phyloP scores from a whole-genome alignment of 73 alveolate species.

The Paramecium biaurelia region DNA sequence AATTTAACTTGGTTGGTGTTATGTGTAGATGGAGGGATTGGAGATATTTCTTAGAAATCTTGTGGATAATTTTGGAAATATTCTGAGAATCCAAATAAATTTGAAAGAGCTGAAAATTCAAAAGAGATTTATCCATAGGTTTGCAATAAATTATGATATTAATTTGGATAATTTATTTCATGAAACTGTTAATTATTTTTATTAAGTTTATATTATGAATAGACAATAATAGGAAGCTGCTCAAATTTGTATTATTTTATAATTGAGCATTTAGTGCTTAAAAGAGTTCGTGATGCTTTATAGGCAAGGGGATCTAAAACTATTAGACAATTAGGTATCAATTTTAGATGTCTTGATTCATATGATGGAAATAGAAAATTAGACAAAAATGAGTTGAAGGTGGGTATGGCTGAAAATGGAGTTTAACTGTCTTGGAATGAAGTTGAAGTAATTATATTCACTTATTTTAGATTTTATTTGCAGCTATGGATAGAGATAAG shows the following conservation, averaged over 20 bases:
- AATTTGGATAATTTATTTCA: background rate
- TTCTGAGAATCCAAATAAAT: background rate
- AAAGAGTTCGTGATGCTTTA: conserved; percentile 60
- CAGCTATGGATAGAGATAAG: conserved; percentile 80
- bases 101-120: background rate
- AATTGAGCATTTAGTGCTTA: conserved; percentile 26
- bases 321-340: conserved; percentile 84
- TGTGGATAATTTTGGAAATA: background rate
- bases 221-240: conserved; percentile 56
- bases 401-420: conserved; percentile 89
- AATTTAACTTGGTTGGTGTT: conserved; percentile 33
- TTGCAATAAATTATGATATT: background rate
- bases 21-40: conserved; percentile 17
- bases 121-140: conserved; percentile 7
- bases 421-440: conserved; percentile 87
- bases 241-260: background rate
- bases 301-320: conserved; percentile 82
- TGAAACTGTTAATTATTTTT: background rate
- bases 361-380: conserved; percentile 91
- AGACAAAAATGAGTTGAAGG: conserved; percentile 88
- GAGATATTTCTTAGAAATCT: background rate
- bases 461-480: conserved; percentile 48
- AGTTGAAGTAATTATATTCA: conserved; percentile 67
- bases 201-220: background rate
- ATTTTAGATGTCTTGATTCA: conserved; percentile 83